Evolutionary conservation across 345 rosid species (phyloP).

Genomic region (Punica granatum): DNA sequence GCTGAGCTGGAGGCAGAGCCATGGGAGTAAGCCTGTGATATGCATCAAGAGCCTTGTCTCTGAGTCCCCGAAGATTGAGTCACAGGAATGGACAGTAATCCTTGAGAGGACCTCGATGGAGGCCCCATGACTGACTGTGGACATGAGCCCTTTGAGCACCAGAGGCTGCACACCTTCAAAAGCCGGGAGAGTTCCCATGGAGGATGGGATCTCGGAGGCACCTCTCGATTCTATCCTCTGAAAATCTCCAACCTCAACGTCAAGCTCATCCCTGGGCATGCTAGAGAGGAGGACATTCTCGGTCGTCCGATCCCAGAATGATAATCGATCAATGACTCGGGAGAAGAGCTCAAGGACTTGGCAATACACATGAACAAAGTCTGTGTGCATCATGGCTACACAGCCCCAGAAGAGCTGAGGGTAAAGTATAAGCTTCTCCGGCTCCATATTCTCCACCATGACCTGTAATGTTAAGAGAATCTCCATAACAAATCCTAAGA

Average conservation of each 20-base stretch:
- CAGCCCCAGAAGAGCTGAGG: conserved; percentile 99
- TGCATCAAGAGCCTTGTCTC: conserved; percentile 98
- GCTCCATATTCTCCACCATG: conserved; percentile 99
- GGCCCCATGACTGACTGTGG: conserved; percentile 83
- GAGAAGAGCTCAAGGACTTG: conserved; percentile 97
- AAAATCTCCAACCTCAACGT: conserved; percentile 49
- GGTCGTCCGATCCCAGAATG: conserved; percentile 84
- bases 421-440: conserved; percentile 92
- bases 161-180: conserved; percentile 98
- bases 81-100: conserved; percentile 85
- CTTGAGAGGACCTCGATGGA: conserved; percentile 84
- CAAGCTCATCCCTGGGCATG: conserved; percentile 90
- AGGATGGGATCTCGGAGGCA: conserved; percentile 56
- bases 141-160: conserved; percentile 94
- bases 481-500: conserved; percentile 94
- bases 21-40: conserved; percentile 88
- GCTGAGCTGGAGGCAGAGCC: conserved; percentile 93
- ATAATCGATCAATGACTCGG: conserved; percentile 78
- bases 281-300: conserved; percentile 97
- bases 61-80: conserved; percentile 84
- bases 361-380: conserved; percentile 93
- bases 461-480: conserved; percentile 87
- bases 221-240: conserved; percentile 61
- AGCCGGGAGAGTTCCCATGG: conserved; percentile 66
- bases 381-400: conserved; percentile 99